These are phyloP conservation scores for Pinus taeda DNA, from an alignment of 75 land plant species.

Conservation along the genomic window DNA sequence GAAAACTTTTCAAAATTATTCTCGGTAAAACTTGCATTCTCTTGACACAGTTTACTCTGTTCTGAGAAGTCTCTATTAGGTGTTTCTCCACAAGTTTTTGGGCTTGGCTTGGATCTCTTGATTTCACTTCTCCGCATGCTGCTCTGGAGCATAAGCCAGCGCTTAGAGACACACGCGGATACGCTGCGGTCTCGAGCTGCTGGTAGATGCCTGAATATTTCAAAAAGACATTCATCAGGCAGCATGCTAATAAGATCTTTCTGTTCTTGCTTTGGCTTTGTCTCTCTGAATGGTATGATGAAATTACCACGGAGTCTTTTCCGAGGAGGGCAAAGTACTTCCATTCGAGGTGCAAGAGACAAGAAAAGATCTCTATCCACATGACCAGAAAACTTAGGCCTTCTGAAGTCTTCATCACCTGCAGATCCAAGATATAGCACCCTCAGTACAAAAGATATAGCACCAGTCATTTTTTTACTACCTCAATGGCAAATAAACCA, in stretches of 20 bases:
- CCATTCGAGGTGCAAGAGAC: conserved; percentile 35
- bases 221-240: conserved; percentile 87
- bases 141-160: conserved; percentile 84
- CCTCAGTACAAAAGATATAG: not conserved
- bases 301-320: conserved; percentile 39
- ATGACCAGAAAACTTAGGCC: conserved; percentile 18
- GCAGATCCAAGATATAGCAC: conserved; percentile 9
- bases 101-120: conserved; percentile 23
- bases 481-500: not conserved
- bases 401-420: conserved; percentile 51
- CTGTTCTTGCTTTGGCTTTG: conserved; percentile 5
- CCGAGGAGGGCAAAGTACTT: conserved; percentile 42
- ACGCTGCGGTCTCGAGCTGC: conserved; percentile 48
- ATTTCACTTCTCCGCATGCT: conserved; percentile 47
- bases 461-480: not conserved
- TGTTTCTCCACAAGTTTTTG: conserved; percentile 8
- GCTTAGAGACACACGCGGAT: conserved; percentile 85
- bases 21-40: conserved; percentile 5
- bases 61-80: not conserved
- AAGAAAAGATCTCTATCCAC: conserved; percentile 23
- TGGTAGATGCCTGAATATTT: conserved; percentile 71
- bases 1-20: not conserved
- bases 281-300: conserved; percentile 11
- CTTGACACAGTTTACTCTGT: not conserved
- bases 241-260: conserved; percentile 46